These are phyloP conservation scores for Sclerotinia nivalis DNA, from an alignment of 2,329 filamentous ascomycete species.

Conservation along the genomic window DNA sequence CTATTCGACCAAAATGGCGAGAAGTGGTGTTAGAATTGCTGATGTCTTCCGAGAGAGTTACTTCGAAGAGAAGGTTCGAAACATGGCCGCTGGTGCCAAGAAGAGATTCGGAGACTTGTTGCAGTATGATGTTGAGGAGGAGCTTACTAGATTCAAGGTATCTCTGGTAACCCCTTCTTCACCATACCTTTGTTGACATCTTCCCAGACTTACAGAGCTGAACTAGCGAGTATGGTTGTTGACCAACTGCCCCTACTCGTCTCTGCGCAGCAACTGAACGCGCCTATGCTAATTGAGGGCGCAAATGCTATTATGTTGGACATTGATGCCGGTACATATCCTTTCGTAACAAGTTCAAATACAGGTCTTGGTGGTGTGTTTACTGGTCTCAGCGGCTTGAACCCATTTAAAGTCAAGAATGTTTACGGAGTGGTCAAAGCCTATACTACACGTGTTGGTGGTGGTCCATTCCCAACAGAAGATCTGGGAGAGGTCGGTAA, in stretches of 20 bases:
- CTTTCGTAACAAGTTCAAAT: slow-evolving; percentile 36
- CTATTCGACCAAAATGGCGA: slow-evolving; percentile 61
- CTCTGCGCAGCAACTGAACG: slow-evolving; percentile 58
- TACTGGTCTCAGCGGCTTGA: slow-evolving; percentile 60
- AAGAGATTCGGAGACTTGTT: slow-evolving; percentile 69
- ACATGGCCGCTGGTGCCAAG: slow-evolving; percentile 62
- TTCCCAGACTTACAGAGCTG: slow-evolving; percentile 50
- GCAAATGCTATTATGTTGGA: slow-evolving; percentile 69
- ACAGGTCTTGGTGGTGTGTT: slow-evolving; percentile 59
- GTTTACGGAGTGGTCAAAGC: slow-evolving; percentile 65
- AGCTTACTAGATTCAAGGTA: slow-evolving; percentile 60
- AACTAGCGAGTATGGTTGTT: slow-evolving; percentile 61
- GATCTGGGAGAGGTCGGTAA: slow-evolving; percentile 48
- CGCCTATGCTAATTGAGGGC: slow-evolving; percentile 67
- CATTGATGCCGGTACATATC: slow-evolving; percentile 57
- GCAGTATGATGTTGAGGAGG: slow-evolving; percentile 67
- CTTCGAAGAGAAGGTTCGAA: slow-evolving; percentile 67
- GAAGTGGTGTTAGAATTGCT: slow-evolving; percentile 65
- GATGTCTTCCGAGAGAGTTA: slow-evolving; percentile 67
- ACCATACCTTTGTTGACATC: slow-evolving; percentile 2
- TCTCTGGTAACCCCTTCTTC: slow-evolving; percentile 29
- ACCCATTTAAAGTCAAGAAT: slow-evolving; percentile 60
- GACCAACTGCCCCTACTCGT: slow-evolving; percentile 64
- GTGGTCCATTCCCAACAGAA: slow-evolving; percentile 69
- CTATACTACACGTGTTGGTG: slow-evolving; percentile 52